Evolutionary conservation across 2,329 filamentous ascomycete genomes (phyloP).

Genomic region (Aspergillus caelatus): DNA sequence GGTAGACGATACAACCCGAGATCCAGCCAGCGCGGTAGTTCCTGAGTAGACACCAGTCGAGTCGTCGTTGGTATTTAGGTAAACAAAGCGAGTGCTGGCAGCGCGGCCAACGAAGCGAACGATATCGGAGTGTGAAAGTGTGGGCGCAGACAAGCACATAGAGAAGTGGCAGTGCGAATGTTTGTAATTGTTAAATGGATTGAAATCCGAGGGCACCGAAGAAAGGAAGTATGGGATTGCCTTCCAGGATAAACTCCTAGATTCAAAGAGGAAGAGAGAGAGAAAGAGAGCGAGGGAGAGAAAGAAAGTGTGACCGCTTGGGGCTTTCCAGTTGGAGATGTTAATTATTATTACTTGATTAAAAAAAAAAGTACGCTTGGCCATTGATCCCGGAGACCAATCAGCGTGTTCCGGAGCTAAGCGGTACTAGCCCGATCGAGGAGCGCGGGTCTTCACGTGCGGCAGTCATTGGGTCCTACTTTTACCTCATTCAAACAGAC

Average conservation of each 20-base stretch:
- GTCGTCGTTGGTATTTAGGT: constrained; percentile 17
- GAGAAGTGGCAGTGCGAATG: constrained; percentile 26
- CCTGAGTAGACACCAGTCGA: constrained; percentile 19
- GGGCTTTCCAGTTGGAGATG: not conserved
- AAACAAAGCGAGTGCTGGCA: constrained; percentile 24
- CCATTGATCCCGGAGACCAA: constrained; percentile 15
- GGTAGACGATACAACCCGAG: constrained; percentile 18
- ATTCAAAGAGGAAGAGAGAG: constrained; percentile 4
- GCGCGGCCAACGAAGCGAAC: constrained; percentile 31
- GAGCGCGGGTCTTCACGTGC: constrained; percentile 21
- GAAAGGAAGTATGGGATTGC: not conserved
- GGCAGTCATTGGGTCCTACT: constrained; percentile 19
- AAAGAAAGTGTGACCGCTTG: constrained; percentile 1
- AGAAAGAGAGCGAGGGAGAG: constrained; percentile 2
- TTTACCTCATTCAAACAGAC: not conserved
- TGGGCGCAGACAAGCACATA: constrained; percentile 41
- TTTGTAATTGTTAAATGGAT: constrained; percentile 5
- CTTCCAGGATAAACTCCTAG: constrained; percentile 9
- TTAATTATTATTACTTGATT: not conserved
- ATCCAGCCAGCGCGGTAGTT: constrained; percentile 17
- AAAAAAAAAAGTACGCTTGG: constrained; percentile 2
- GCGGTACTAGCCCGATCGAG: constrained; percentile 17
- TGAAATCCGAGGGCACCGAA: constrained; percentile 3
- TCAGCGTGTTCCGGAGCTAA: constrained; percentile 22
- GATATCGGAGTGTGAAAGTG: constrained; percentile 30